phyloP scores from a whole-genome alignment of 2,329 filamentous ascomycete genomes.

The Colletotrichum tropicicola region DNA sequence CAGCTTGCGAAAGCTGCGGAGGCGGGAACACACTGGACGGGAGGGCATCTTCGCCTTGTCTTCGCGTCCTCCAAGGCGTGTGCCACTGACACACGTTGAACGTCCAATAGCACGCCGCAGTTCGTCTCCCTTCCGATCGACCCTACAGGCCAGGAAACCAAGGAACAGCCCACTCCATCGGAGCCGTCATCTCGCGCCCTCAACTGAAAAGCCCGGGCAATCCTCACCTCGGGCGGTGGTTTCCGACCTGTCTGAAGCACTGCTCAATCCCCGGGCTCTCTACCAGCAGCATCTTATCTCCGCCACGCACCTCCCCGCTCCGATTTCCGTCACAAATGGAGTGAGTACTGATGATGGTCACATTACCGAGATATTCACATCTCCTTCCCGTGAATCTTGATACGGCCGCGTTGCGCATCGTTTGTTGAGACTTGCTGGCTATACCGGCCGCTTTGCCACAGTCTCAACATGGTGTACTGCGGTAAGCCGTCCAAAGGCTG shows the following conservation, averaged over 20 bases:
- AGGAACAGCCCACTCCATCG: background rate
- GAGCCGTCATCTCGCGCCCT: constrained; percentile 12
- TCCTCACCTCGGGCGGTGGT: background rate
- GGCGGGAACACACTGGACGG: too few relatives aligned
- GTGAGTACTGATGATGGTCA: background rate
- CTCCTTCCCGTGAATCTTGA: too few relatives aligned
- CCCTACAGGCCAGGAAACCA: background rate
- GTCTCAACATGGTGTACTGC: constrained; percentile 70
- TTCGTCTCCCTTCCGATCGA: background rate
- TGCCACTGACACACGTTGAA: too few relatives aligned
- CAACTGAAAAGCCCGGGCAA: background rate
- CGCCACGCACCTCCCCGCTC: background rate
- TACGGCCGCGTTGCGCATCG: background rate
- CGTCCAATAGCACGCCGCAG: too few relatives aligned
- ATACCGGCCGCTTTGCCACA: too few relatives aligned
- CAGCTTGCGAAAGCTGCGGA: too few relatives aligned
- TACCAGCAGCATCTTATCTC: background rate
- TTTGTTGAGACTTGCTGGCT: background rate
- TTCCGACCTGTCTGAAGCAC: background rate
- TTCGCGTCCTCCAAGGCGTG: too few relatives aligned
- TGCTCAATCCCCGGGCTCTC: background rate
- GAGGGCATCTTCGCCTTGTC: too few relatives aligned
- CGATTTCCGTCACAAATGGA: background rate
- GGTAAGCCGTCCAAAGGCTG: constrained; percentile 67
- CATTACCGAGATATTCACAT: background rate